phyloP scores from a whole-genome alignment of 495 filamentous ascomycete species.

The Annulohypoxylon nitens region DNA sequence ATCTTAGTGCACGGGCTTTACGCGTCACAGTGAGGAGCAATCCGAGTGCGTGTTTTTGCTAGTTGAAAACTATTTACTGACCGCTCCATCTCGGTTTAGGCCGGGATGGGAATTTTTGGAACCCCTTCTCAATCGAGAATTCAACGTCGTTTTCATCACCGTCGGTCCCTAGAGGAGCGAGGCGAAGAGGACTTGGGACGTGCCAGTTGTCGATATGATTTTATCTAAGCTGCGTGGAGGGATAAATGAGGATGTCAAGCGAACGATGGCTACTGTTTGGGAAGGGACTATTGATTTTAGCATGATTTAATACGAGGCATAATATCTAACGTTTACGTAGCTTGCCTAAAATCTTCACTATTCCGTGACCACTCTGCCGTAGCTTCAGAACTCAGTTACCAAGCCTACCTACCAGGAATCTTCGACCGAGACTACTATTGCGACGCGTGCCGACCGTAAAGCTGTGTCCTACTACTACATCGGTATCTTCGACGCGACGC shows the following conservation, averaged over 20 bases:
- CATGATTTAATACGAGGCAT: too few species aligned
- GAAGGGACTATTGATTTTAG: too few species aligned
- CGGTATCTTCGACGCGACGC: not conserved
- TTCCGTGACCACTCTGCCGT: too few species aligned
- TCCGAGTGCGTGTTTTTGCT: slow-evolving; percentile 69
- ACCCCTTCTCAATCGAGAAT: slow-evolving; percentile 35
- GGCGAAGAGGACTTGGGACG: slow-evolving; percentile 43
- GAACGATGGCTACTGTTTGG: too few species aligned
- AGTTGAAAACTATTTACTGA: slow-evolving; percentile 69
- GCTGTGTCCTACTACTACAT: not conserved
- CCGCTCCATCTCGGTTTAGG: slow-evolving; percentile 57
- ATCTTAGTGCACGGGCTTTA: slow-evolving; percentile 67
- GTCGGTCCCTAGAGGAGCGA: slow-evolving; percentile 49
- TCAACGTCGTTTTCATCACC: slow-evolving; percentile 40
- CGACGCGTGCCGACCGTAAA: not conserved
- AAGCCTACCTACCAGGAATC: too few species aligned
- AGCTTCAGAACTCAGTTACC: not conserved
- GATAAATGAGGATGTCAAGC: too few species aligned
- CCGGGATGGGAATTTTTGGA: slow-evolving; percentile 61
- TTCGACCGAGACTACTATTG: not conserved
- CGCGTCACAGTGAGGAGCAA: slow-evolving; percentile 67
- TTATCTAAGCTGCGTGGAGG: too few species aligned
- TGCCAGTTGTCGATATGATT: too few species aligned
- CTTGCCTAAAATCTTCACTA: not conserved
- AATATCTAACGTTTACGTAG: too few species aligned